Conservation (phyloP, 2,329 filamentous ascomycete species). For the Aureobasidium musti region DNA sequence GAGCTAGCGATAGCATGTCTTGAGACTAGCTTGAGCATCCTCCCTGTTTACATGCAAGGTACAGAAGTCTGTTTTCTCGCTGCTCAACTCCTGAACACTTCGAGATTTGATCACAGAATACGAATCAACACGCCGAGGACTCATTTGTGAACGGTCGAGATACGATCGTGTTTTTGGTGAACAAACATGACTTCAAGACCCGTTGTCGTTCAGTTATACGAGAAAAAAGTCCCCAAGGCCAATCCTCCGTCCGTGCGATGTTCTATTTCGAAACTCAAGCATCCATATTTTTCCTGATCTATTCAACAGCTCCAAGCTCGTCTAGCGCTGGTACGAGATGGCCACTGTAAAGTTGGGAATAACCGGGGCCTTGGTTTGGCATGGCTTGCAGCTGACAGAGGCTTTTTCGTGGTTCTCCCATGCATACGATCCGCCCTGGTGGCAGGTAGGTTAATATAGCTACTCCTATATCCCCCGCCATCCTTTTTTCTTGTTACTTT, state of each 20-base stretch:
- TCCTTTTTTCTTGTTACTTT: conserved; percentile 5
- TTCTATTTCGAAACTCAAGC: conserved; percentile 24
- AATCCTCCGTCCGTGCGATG: conserved; percentile 23
- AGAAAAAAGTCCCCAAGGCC: conserved; percentile 2
- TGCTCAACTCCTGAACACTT: background rate
- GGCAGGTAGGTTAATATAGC: conserved; percentile 20
- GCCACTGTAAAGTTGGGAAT: conserved; percentile 5
- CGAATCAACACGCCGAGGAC: background rate
- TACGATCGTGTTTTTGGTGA: background rate
- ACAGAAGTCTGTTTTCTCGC: conserved; percentile 17
- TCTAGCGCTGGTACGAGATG: conserved; percentile 8
- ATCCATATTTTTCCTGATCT: conserved; percentile 16
- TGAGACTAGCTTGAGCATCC: conserved; percentile 15
- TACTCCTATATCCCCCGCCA: conserved; percentile 14
- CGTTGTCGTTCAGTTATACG: conserved; percentile 12
- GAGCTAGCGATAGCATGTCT: conserved; percentile 24
- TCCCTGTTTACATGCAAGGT: conserved; percentile 16
- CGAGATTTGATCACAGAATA: background rate
- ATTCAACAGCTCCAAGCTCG: conserved; percentile 2
- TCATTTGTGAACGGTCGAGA: conserved; percentile 7
- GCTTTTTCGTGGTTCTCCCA: background rate
- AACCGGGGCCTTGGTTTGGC: conserved; percentile 11
- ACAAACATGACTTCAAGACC: background rate
- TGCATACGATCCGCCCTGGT: conserved; percentile 18
- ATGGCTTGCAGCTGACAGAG: conserved; percentile 20